Evolutionary conservation across 1,284 basidiomycete species (phyloP), one percentile per base, ranked within the genome.

Genomic region (Mycosarcoma mackinlayi): DNA sequence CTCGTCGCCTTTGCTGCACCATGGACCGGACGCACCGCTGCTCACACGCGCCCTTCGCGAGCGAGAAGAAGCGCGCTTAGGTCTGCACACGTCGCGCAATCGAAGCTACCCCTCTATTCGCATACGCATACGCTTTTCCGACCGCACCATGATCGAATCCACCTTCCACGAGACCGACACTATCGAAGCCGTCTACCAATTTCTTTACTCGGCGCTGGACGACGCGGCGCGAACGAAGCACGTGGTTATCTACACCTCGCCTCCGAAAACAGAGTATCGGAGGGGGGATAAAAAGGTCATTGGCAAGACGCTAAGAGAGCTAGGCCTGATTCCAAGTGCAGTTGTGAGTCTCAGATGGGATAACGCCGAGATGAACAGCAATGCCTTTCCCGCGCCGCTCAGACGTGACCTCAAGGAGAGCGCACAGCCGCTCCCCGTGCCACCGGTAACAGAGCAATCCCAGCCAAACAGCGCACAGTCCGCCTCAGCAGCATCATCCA

Each of bases 91-190:
- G 34, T 87, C 48, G 1, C 88, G 55, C 86, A 88, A 76, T 93
- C 89, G 88, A 90, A 91, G 34, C 4, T 87, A 86, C 52, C 90
- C 92, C 68, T 66, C 93, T 90, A 91, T 91, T 3, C 90, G 86
- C 0, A 91, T 95, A 67, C 88, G 93, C 19, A 84, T 95, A 67
- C 87, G 87, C 67, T 94, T 94, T 80, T 85, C 88, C 27, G 91
- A 94, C 82, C 87, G 90, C 40, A 91, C 89, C 5, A 88, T 91
- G 78, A 85, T 95, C n/a, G 92, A 95, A 84, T 88, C 88, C 69
- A 83, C 84, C 0, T 93, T 94, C 76, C 86, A 88, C 0, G 91
- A 91, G 6, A 87, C 86, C 1, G 88, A 89, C 78, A 92, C 90
- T 77, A 92, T 94, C 57, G 87, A 87, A 48, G 86, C 88, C 3